Conservation (phyloP, 345 rosid species). For the Melaleuca alternifolia region DNA sequence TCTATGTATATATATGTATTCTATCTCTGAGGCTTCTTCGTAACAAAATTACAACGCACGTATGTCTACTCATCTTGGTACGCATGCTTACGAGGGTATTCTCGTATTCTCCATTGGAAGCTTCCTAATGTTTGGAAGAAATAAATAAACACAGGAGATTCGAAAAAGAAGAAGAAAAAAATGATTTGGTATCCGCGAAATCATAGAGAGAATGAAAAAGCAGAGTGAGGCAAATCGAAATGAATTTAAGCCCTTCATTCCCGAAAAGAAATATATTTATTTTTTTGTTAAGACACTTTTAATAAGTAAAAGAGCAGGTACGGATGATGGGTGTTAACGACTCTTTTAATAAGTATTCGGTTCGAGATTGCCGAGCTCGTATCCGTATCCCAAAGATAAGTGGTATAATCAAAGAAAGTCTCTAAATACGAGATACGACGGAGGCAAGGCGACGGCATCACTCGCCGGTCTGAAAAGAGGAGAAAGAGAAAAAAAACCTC, state of each 20-base stretch:
- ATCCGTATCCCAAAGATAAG: rapidly evolving
- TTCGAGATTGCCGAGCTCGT: rapidly evolving
- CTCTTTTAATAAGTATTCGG: rapidly evolving
- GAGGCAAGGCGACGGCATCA: no score
- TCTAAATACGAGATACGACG: neutral
- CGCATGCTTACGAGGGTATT: neutral
- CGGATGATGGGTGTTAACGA: rapidly evolving
- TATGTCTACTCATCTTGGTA: neutral
- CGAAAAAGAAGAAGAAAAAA: no score
- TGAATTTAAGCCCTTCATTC: no score
- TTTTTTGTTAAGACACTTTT: no score
- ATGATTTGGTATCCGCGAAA: no score
- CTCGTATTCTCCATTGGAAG: neutral
- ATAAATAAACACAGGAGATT: neutral
- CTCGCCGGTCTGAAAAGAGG: neutral
- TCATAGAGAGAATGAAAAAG: no score
- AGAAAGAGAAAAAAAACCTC: neutral
- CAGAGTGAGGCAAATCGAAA: no score
- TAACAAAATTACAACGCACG: neutral
- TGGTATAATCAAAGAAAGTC: neutral
- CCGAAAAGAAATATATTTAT: no score
- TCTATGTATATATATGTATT: no score
- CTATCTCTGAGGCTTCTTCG: neutral
- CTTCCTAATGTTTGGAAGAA: neutral
- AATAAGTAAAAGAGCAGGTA: rapidly evolving